Conservation (phyloP, 345 rosid species). For the Sonneratia alba region DNA sequence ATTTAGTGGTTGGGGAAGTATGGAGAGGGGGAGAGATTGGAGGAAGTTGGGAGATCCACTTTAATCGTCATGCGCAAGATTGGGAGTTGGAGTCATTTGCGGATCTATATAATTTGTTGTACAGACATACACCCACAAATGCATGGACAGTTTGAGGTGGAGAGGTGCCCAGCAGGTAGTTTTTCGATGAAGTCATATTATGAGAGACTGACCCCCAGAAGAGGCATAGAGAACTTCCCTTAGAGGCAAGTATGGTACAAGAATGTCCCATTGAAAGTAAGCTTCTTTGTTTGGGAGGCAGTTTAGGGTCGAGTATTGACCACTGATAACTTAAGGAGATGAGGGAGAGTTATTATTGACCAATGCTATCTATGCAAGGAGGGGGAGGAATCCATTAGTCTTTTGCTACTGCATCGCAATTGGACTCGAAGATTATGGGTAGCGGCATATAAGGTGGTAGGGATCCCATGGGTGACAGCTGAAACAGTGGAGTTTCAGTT, state of each 20-base stretch:
- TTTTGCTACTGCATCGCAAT: background rate
- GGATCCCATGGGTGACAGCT: background rate
- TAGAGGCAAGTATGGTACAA: background rate
- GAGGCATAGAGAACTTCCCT: background rate
- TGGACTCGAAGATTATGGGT: background rate
- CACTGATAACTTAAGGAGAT: background rate
- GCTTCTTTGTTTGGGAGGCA: background rate
- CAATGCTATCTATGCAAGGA: background rate
- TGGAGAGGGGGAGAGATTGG: background rate
- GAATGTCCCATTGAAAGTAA: background rate
- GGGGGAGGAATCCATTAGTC: background rate
- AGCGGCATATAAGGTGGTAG: background rate
- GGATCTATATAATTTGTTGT: background rate
- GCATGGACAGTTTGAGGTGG: background rate
- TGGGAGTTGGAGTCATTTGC: background rate
- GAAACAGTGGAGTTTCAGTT: background rate
- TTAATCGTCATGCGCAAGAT: background rate
- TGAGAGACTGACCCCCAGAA: background rate
- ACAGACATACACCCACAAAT: background rate
- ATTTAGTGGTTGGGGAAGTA: background rate
- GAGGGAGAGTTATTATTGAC: background rate
- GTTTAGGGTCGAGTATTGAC: background rate
- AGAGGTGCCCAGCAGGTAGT: background rate
- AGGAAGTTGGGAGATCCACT: background rate
- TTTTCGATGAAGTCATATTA: background rate